Evolutionary conservation across 169 alveolate genomes (phyloP), one percentile per base, ranked within the genome.

Genomic region (Plasmodium chabaudi): DNA sequence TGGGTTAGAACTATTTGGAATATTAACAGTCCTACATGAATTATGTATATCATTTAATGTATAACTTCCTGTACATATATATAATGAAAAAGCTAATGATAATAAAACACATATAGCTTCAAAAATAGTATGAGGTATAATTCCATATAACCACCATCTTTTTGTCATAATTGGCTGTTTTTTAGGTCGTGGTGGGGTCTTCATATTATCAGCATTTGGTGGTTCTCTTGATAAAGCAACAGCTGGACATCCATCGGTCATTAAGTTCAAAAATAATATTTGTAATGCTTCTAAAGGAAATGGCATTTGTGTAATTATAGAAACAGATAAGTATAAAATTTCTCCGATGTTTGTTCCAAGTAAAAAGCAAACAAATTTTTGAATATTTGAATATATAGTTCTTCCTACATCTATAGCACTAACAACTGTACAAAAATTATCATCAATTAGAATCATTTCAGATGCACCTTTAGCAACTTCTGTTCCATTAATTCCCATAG

Each of bases 401-500:
- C 99, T 94, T 34, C 99, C 99, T 94, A 98, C 99, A 92, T 98
- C 99, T 46, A 98, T 99, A 10, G 99, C 99, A 15, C 98, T 96
- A 23, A 99, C 99, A 49, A 99, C 98, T 0, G 99, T 97, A 73
- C 98, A 96, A 94, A 99, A 98, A 95, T 98, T 98, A 92, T 98
- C 99, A 90, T 99, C 99, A 13, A 99, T 98, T 44, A 99, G 93
- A 64, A 98, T 97, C 99, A 99, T 99, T 93, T 98, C 99, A 3
- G 99, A 94, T 0, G 99, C 99, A 87, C 98, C 99, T 93, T 98
- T 99, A 7, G 99, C 99, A 10, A 98, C 99, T 94, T 99, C 99
- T 12, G 99, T 98, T 49, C 99, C 99, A 17, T 99, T 93, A 17
- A 98, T 97, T 34, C 99, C 99, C 99, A 99, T 98, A 47, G 99